Evolutionary conservation across 2,329 filamentous ascomycete genomes (phyloP).

Genomic region (Arthroderma sp.): DNA sequence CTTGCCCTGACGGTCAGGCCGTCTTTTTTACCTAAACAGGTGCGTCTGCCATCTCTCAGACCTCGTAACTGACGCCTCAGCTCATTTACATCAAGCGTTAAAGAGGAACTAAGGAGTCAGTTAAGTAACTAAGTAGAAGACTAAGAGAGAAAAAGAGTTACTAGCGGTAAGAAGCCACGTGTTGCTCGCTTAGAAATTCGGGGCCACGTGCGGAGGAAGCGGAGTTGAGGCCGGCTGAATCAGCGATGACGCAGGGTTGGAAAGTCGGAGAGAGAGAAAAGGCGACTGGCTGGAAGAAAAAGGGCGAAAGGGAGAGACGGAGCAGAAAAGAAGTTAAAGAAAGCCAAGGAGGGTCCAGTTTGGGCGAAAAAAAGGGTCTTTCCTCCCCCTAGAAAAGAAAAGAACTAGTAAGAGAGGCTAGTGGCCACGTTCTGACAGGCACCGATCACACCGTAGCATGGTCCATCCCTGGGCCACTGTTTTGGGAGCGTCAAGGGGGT

Average conservation of each 20-base stretch:
- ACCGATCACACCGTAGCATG: constrained; percentile 1
- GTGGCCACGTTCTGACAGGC: neutral
- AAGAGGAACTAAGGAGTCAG: too few relatives aligned
- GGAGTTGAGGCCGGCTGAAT: neutral
- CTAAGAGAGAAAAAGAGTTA: too few relatives aligned
- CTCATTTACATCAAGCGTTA: too few relatives aligned
- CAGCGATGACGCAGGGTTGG: neutral
- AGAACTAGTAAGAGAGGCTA: neutral
- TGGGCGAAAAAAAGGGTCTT: neutral
- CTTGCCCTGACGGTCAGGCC: too few relatives aligned
- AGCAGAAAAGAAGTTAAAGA: neutral
- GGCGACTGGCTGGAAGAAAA: neutral
- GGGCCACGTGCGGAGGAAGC: neutral
- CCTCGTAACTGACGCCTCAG: too few relatives aligned
- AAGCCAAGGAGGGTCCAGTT: too few relatives aligned
- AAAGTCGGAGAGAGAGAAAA: neutral
- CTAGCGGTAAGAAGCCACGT: neutral
- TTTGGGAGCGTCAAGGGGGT: too few relatives aligned
- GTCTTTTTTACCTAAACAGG: too few relatives aligned
- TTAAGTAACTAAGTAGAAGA: too few relatives aligned
- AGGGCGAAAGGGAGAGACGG: neutral
- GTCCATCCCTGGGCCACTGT: too few relatives aligned
- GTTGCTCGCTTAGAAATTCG: neutral
- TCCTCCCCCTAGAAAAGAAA: neutral
- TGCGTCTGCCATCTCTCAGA: too few relatives aligned